Evolutionary conservation across 225 moss, liverwort and hornwort species (phyloP).

Genomic region (Marchantia paleacea): DNA sequence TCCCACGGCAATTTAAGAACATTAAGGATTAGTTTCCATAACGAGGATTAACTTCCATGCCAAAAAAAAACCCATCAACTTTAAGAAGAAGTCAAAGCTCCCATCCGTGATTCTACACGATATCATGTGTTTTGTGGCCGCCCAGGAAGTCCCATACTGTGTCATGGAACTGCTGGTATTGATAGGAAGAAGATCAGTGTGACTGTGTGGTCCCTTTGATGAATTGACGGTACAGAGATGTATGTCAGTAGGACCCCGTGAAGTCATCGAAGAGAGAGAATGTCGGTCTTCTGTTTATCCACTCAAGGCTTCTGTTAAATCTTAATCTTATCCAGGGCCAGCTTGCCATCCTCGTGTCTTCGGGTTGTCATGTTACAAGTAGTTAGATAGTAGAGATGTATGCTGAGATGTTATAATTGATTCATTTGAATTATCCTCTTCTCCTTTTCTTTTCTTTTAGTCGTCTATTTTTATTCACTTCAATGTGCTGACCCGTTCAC

Average conservation of each 20-base stretch:
- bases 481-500: too few species aligned
- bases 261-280: background rate
- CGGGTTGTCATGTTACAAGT: background rate
- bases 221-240: background rate
- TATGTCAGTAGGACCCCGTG: background rate
- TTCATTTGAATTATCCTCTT: too few species aligned
- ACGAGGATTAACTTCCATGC: background rate
- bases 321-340: background rate
- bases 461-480: too few species aligned
- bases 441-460: too few species aligned
- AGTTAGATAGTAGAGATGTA: too few species aligned
- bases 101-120: background rate
- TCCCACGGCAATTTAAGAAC: background rate
- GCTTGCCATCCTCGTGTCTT: constrained; percentile 12
- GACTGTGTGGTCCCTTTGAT: too few species aligned
- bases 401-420: too few species aligned
- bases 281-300: background rate
- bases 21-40: background rate
- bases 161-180: background rate
- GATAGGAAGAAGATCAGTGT: too few species aligned
- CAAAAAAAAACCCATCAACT: background rate
- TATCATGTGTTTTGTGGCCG: background rate
- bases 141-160: background rate
- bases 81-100: background rate
- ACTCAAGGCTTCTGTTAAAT: background rate